Conservation (phyloP, 257 asterid species). For the Lavandula angustifolia region DNA sequence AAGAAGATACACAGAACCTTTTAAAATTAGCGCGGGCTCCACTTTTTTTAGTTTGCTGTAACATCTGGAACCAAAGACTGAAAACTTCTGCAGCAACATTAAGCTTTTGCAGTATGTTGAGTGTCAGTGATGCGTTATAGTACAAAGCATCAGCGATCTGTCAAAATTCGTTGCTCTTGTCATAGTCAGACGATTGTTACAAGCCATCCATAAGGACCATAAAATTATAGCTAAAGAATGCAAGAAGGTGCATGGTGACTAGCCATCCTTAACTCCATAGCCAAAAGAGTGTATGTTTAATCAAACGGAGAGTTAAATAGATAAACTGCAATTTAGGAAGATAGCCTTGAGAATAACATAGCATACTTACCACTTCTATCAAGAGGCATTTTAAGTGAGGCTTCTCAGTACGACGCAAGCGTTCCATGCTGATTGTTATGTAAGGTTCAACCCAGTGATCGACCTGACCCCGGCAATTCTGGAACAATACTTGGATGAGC, state of each 20-base stretch:
- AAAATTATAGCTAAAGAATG: no score
- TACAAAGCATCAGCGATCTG: constrained; percentile 96
- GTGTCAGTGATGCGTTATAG: constrained; percentile 74
- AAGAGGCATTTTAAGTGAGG: constrained; percentile 77
- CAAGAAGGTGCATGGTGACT: constrained; percentile 7
- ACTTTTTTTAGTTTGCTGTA: constrained; percentile 83
- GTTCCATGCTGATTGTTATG: constrained; percentile 71
- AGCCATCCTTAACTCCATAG: neutral
- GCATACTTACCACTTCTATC: constrained; percentile 77
- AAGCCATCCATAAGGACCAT: no score
- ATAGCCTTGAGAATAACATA: neutral
- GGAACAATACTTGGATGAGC: constrained; percentile 89
- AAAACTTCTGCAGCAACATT: constrained; percentile 86
- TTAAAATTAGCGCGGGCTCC: constrained; percentile 78
- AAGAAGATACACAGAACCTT: constrained; percentile 46
- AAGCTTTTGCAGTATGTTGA: constrained; percentile 82
- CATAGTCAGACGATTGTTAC: constrained; percentile 13
- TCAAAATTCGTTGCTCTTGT: constrained; percentile 27
- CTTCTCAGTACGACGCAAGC: constrained; percentile 75
- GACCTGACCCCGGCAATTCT: constrained; percentile 91
- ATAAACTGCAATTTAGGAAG: neutral
- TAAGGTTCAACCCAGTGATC: constrained; percentile 99
- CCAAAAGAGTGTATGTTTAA: neutral
- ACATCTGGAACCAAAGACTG: constrained; percentile 95
- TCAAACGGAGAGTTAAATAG: neutral